Evolutionary conservation across 2,329 filamentous ascomycete genomes (phyloP), one percentile per base, ranked within the genome.

Genomic region (Cladosporium sp.): DNA sequence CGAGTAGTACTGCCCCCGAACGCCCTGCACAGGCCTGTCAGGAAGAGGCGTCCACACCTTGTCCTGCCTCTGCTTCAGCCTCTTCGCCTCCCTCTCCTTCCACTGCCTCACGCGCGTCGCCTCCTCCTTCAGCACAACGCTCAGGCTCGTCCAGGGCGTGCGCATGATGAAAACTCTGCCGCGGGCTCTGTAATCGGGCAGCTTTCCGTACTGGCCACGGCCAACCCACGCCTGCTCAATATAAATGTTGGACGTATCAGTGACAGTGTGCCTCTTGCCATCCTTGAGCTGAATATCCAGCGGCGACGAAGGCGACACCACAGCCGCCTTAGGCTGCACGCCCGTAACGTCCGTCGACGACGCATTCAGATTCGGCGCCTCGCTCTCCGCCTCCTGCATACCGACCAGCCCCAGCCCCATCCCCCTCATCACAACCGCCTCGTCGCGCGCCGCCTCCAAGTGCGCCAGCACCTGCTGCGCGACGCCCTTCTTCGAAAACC

Each of bases 151-250:
- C 60, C 83, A 81, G 1, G 89, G 89, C 59, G 84, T 84, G 52
- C 77, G 77, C 69, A 93, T 77, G 33, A 82, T 69, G 63, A 87
- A 81, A 58, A 85, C 80, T 53, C 80, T 77, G 33, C 89, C 89
- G 66, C 88, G 80, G 3, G 89, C 90, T 58, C 92, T 84, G 69
- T 84, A 86, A 60, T 91, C 86, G 5, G 81, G 74, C 43, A 76
- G 74, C 55, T 72, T 73, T 22, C 80, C 79, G 69, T 77, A 85
- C 1, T 78, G 76, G 0, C 89, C 88, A 58, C 86, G 84, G 51
- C 87, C 89, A 42, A 95, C 89, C 92, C 92, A 98, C 4, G 91
- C 89, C 72, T 97, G 83, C 51, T 90, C 86, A 60, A 98, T 80
- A 69, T 96, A 98, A 59, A 97, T 86, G 54, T 81, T 80, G n/a